Evolutionary conservation across 768 basidiomycete species (phyloP).

Genomic region (Leccinum uliginosum): DNA sequence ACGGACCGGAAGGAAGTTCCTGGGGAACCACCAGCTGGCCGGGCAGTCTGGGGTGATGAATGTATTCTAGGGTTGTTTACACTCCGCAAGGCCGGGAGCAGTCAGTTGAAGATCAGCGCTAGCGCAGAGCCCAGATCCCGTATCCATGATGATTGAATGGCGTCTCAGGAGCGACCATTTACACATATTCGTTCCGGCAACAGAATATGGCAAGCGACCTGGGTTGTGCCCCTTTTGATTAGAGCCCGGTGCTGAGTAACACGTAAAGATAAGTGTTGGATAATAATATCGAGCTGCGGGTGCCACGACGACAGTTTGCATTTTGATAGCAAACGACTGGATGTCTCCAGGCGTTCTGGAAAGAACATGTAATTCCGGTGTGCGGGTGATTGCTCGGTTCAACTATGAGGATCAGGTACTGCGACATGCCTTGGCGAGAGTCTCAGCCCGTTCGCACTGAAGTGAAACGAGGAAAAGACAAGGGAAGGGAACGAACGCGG

Average conservation of each 20-base stretch:
- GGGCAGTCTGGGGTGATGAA: too few relatives aligned
- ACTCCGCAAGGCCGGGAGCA: neutral
- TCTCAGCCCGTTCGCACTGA: neutral
- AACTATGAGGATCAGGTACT: neutral
- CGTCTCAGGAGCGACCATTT: slow-evolving; percentile 1
- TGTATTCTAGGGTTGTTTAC: too few relatives aligned
- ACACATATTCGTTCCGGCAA: neutral
- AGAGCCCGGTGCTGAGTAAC: neutral
- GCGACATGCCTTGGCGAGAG: neutral
- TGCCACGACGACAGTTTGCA: neutral
- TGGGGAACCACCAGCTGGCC: neutral
- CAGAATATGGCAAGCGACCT: slow-evolving; percentile 10
- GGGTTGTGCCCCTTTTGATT: neutral
- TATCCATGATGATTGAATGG: slow-evolving; percentile 11
- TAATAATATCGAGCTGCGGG: slow-evolving; percentile 8
- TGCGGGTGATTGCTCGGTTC: neutral
- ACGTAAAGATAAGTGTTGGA: slow-evolving; percentile 1
- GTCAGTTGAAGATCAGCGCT: neutral
- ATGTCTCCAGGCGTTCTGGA: neutral
- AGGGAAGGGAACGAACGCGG: neutral
- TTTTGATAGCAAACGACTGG: neutral
- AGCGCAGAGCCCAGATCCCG: slow-evolving; percentile 5
- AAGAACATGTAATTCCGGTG: neutral
- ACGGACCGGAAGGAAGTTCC: neutral
- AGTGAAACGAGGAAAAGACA: slow-evolving; percentile 1